Percentiles rank a stretch among this genome's conserved stretches.
Conservation (phyloP, 78 protist genomes). For the Speleostelium caveatum region DNA sequence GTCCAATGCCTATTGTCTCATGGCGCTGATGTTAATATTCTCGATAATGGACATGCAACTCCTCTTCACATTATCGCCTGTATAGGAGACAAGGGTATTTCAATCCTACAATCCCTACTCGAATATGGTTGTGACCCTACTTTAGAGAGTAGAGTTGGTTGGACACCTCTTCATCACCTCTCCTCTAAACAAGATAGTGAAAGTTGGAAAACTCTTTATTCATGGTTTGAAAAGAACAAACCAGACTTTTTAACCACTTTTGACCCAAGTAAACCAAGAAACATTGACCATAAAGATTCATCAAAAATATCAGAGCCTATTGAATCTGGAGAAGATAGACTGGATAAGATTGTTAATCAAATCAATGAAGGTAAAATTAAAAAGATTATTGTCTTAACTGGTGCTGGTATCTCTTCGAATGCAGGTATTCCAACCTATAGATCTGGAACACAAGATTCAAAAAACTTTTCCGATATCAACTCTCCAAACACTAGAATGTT, state of each 20-base stretch:
- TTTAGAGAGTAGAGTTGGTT: slow-evolving; percentile 48
- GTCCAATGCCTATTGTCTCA: background rate
- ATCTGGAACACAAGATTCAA: slow-evolving; percentile 15
- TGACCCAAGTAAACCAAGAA: slow-evolving; percentile 40
- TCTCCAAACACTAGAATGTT: slow-evolving; percentile 1
- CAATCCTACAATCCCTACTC: slow-evolving; percentile 11
- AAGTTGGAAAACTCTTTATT: background rate
- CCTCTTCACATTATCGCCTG: slow-evolving; percentile 50
- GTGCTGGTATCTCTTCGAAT: slow-evolving; percentile 83
- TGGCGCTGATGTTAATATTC: slow-evolving; percentile 43
- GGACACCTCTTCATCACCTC: slow-evolving; percentile 72
- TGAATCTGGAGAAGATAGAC: slow-evolving; percentile 35
- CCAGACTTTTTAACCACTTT: slow-evolving; percentile 15
- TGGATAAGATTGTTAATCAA: slow-evolving; percentile 5
- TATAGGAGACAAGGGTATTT: background rate
- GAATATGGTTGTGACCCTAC: slow-evolving; percentile 70
- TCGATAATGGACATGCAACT: slow-evolving; percentile 53
- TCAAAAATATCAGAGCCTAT: background rate
- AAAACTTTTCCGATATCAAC: background rate
- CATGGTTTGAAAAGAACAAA: background rate
- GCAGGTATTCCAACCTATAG: slow-evolving; percentile 84
- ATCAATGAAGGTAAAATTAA: slow-evolving; percentile 39
- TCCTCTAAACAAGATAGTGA: background rate
- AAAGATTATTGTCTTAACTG: slow-evolving; percentile 69
- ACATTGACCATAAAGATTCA: background rate